Base-by-base conservation (phyloP, 208 protist species). In the Crithidia bombi region DNA sequence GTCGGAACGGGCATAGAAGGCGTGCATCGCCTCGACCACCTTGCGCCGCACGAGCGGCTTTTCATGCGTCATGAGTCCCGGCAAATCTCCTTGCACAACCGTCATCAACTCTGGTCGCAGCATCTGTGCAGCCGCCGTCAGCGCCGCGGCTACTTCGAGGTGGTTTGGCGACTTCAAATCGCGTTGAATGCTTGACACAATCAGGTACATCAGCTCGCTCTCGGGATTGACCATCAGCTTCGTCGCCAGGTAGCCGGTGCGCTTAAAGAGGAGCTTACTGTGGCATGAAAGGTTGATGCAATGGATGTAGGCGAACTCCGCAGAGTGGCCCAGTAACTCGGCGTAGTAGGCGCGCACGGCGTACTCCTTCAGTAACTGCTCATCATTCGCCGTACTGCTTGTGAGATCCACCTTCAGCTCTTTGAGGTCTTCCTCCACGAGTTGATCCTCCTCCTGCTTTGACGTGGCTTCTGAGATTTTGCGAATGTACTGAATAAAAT, bases 211-310 rank as follows among this genome's bases (percentile, higher is more conserved):
- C 14, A 99, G 74, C 56, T 99, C 94, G 64, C 95, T 87, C 7
- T 92, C 89, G 0, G 91, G 78, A 30, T 87, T 65, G 25, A 99
- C 75, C 71, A 91, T 96, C 9, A 97, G 69, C 36, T 85, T 85
- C 1, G 90, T 79, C 19, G 93, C 89, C 11, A 99, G 81, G 75
- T 99, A 99, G 41, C 97, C 98, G 17, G 82, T 88, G 41, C 81
- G 79, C 70, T 98, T 98, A 46, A 86, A 77, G 3, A 76, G 64
- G 15, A 80, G 61, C n/a, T 68, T 39, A 23, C 7, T 19, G 55
- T 77, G 78, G n/a, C 95, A 84, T n/a, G 95, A 91, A 54, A 99
- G 95, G 65, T 99, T 99, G 23, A 99, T 88, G 61, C 95, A 97
- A 59, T 98, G 86, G 57, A 99, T 98, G 86, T 99, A 87, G 21